Percentiles rank a stretch among this genome's conserved stretches.
Conservation (phyloP, 1,284 basidiomycete genomes). For the Ceraceosorus bombacis region DNA sequence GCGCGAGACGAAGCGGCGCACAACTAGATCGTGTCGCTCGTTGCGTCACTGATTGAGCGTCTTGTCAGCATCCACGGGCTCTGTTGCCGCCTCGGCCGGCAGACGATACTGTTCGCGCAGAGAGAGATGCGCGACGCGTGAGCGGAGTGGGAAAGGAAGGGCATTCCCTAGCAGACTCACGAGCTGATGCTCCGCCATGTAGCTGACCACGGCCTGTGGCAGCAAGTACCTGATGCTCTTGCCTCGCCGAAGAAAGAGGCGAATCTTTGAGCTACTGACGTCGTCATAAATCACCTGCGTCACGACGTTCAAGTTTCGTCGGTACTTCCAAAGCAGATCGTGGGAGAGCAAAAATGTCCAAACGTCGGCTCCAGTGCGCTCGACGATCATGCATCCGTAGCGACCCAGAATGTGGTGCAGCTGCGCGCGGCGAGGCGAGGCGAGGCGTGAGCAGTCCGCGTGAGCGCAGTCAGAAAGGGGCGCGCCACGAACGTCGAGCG, state of each 20-base stretch:
- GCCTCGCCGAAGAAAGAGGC: constrained; percentile 80
- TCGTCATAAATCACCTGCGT: constrained; percentile 94
- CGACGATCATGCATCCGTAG: constrained; percentile 90
- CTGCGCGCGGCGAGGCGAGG: constrained; percentile 50
- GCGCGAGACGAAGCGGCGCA: no score
- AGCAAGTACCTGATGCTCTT: constrained; percentile 89
- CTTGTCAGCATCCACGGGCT: constrained; percentile 9
- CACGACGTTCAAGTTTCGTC: constrained; percentile 80
- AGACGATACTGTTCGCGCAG: constrained; percentile 1
- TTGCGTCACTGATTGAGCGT: no score
- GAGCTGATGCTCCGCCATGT: constrained; percentile 74
- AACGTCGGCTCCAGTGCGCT: constrained; percentile 87
- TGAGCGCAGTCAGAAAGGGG: background rate
- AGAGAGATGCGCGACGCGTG: no score
- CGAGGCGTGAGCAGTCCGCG: background rate
- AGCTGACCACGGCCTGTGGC: constrained; percentile 83
- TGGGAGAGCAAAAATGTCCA: constrained; percentile 57
- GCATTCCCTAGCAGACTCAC: background rate
- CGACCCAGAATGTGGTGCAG: constrained; percentile 89
- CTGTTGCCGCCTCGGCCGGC: constrained; percentile 5
- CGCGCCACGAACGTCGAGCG: no score
- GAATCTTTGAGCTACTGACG: constrained; percentile 63
- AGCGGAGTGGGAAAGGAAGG: no score
- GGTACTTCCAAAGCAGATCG: constrained; percentile 54
- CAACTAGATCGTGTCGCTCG: no score